Base-by-base conservation (phyloP, 495 filamentous ascomycete genomes). In the Podospora bellae-mahoneyi region DNA sequence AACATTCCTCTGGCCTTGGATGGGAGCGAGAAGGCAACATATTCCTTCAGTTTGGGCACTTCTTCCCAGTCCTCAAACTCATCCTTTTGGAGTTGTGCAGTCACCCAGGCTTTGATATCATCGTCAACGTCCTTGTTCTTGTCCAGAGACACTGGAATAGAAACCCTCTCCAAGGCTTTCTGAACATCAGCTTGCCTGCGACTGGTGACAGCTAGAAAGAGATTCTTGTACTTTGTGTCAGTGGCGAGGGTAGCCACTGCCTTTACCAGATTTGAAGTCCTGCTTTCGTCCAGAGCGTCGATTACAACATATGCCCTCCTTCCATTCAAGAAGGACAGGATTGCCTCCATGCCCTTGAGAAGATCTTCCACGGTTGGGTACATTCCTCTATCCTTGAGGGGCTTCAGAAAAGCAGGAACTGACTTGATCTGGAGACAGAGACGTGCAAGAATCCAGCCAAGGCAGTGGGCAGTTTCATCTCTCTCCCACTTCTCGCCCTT, bases 121-220 rank as follows among this genome's bases (percentile, higher is more conserved):
- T 67, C 57, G 64, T 75, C 64, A 23, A 81, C 78, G 15, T 71
- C 62, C 5, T 39, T 16, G 64, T 77, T 78, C 5, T 64, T 65
- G n/a, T 69, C 69, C 78, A 83, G 81, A 34, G 76, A 78, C 30
- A 80, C 67, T 18, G 55, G 4, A 27, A 72, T 13, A 0, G 65
- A 63, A 39, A 54, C 32, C 18, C 13, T 53, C 10, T 68, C 71
- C 61, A 75, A 30, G 18, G 6, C 27, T 1, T 57, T 32, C 60
- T 73, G 69, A 32, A 84, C 81, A 57, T 83, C 82, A 7, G 23
- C 28, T 27, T 84, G 78, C 19, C 76, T 72, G 28, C 82, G 75
- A 68, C 82, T 84, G 3, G 80, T 81, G 56, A 74, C 74, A 23
- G 83, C 66, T 7, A 83, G 57, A 7, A 72, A 72, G n/a, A 84